Evolutionary conservation across 305 asterid genomes (phyloP).

Genomic region (Nicotiana rustica): DNA sequence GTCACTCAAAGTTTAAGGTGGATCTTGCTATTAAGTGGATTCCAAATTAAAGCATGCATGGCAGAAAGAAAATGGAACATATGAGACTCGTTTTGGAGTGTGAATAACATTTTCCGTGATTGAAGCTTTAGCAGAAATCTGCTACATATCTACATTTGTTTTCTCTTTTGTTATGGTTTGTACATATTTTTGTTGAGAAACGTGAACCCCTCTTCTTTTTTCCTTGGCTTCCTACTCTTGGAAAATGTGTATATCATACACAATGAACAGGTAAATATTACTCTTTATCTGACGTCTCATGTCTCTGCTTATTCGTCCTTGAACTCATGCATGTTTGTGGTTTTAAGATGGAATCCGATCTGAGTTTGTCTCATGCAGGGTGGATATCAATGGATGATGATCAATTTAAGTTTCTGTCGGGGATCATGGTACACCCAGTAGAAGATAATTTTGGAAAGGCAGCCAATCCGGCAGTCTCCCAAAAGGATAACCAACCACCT

Average conservation of each 20-base stretch:
- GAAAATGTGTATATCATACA: background rate
- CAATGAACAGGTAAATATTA: background rate
- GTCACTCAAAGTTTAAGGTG: slow-evolving; percentile 17
- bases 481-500: slow-evolving; percentile 42
- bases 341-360: background rate
- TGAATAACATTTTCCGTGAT: slow-evolving; percentile 27
- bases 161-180: slow-evolving; percentile 13
- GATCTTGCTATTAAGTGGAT: background rate
- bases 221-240: background rate
- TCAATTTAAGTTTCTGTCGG: slow-evolving; percentile 67
- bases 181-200: slow-evolving; percentile 21
- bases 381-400: slow-evolving; percentile 85
- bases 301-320: slow-evolving; percentile 19
- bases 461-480: slow-evolving; percentile 41
- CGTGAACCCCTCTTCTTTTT: slow-evolving; percentile 5
- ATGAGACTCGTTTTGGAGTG: background rate
- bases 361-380: slow-evolving; percentile 54
- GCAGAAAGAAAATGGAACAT: slow-evolving; percentile 5
- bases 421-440: slow-evolving; percentile 55
- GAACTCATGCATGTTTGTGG: background rate
- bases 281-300: slow-evolving; percentile 4
- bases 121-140: slow-evolving; percentile 20
- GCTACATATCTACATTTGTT: background rate
- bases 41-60: slow-evolving; percentile 20
- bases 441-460: slow-evolving; percentile 44